Percentiles rank a stretch among this genome's conserved stretches.
These are phyloP conservation scores for Dendrobium catenatum DNA, from an alignment of 106 monocot species.

Conservation along the genomic window DNA sequence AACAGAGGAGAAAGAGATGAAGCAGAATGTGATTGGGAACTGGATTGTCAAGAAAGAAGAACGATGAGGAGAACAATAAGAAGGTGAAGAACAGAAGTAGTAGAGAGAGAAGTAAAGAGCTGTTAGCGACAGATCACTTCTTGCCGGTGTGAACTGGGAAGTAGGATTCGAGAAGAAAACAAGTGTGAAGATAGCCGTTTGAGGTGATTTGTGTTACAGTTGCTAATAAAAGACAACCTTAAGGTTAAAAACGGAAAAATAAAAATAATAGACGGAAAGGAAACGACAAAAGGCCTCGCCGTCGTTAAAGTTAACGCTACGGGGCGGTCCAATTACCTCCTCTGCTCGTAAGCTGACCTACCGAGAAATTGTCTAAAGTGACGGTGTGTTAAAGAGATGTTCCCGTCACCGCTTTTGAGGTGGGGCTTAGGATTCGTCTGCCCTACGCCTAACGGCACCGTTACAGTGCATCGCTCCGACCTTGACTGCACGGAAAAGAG, in stretches of 20 bases:
- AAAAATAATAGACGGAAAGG: not conserved
- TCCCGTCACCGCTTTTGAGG: not conserved
- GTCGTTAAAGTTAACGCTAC: not conserved
- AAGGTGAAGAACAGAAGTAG: constrained; percentile 12
- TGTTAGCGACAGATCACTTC: constrained; percentile 12
- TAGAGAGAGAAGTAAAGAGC: constrained; percentile 17
- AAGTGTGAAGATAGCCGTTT: not conserved
- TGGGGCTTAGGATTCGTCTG: not conserved
- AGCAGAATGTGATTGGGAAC: not conserved
- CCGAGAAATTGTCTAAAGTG: not conserved
- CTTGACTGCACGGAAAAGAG: not conserved
- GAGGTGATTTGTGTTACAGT: not conserved
- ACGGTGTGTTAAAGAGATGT: not conserved
- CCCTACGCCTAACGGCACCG: not conserved
- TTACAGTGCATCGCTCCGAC: not conserved
- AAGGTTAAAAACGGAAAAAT: not conserved
- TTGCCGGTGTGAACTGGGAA: constrained; percentile 1
- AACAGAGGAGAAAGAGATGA: constrained; percentile 3
- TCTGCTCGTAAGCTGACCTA: not conserved
- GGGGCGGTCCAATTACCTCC: not conserved
- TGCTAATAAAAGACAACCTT: not conserved
- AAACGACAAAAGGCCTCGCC: not conserved
- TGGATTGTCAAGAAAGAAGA: not conserved
- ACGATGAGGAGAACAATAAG: constrained; percentile 1
- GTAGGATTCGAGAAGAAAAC: not conserved